phyloP scores from a whole-genome alignment of 2,329 filamentous ascomycete genomes.

The Phaeoacremonium minimum region DNA sequence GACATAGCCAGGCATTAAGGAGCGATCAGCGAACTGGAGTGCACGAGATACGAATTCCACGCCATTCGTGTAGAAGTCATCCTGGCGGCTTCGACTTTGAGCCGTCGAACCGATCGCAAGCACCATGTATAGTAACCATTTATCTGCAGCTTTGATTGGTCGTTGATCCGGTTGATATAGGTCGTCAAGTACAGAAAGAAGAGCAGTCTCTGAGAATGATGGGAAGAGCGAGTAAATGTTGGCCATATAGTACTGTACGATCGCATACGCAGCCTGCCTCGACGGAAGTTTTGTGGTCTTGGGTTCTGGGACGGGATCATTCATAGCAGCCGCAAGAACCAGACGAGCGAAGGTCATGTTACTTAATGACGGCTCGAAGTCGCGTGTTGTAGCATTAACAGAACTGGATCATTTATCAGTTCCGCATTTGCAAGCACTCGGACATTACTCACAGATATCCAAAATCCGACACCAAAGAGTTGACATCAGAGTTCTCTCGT shows the following conservation, averaged over 20 bases:
- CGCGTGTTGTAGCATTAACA: slow-evolving; percentile 89
- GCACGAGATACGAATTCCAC: slow-evolving; percentile 58
- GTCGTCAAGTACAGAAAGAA: slow-evolving; percentile 76
- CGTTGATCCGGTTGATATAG: slow-evolving; percentile 70
- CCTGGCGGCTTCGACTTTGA: slow-evolving; percentile 65
- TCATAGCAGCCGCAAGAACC: slow-evolving; percentile 76
- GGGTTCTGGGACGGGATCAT: slow-evolving; percentile 64
- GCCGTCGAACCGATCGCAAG: slow-evolving; percentile 76
- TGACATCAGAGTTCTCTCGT: slow-evolving; percentile 79
- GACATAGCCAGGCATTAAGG: slow-evolving; percentile 79
- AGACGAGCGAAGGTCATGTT: slow-evolving; percentile 92
- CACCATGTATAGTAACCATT: slow-evolving; percentile 86
- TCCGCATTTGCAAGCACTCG: background rate
- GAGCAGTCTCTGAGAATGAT: slow-evolving; percentile 73
- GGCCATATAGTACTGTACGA: slow-evolving; percentile 80
- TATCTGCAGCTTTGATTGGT: slow-evolving; percentile 64
- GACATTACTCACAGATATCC: slow-evolving; percentile 67
- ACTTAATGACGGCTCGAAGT: slow-evolving; percentile 83
- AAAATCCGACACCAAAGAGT: slow-evolving; percentile 90
- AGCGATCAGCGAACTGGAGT: slow-evolving; percentile 72
- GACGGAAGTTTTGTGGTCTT: slow-evolving; percentile 63
- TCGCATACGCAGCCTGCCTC: slow-evolving; percentile 60
- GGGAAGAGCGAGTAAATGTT: slow-evolving; percentile 79
- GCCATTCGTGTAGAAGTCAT: slow-evolving; percentile 55
- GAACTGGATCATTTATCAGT: slow-evolving; percentile 49